Percentiles rank a stretch among this genome's conserved stretches.
Conservation (phyloP, 2,329 filamentous ascomycete species). For the Daldinia sp. region DNA sequence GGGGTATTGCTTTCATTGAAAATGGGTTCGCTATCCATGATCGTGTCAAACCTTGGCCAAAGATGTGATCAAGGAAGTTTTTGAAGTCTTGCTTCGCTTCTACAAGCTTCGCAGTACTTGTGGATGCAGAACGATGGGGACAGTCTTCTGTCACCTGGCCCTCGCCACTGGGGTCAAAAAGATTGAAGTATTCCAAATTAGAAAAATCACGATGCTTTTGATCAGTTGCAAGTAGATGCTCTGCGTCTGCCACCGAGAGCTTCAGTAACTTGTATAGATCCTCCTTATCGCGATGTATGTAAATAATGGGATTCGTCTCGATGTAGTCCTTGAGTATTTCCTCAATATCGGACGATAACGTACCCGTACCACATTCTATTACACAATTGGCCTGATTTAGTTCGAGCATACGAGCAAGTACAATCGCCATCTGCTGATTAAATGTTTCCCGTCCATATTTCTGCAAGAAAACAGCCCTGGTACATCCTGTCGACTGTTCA, state of each 20-base stretch:
- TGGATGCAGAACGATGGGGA: conserved; percentile 53
- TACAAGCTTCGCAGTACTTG: conserved; percentile 66
- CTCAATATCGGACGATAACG: conserved; percentile 68
- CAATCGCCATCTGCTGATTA: conserved; percentile 66
- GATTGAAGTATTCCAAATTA: conserved; percentile 77
- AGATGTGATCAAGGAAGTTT: conserved; percentile 65
- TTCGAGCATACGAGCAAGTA: conserved; percentile 68
- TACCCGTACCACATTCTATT: conserved; percentile 73
- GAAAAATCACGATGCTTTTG: conserved; percentile 68
- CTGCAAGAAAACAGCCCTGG: conserved; percentile 66
- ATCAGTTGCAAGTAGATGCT: conserved; percentile 64
- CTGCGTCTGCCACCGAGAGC: conserved; percentile 55
- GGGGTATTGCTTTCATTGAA: conserved; percentile 65
- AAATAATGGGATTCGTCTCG: conserved; percentile 72
- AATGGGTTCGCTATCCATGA: conserved; percentile 67
- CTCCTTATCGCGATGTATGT: conserved; percentile 71
- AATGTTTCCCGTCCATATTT: conserved; percentile 69
- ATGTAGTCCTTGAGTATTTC: conserved; percentile 66
- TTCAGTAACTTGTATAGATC: conserved; percentile 68
- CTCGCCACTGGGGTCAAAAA: conserved; percentile 58
- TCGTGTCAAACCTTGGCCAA: conserved; percentile 59
- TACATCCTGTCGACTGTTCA: conserved; percentile 68
- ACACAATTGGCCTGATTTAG: conserved; percentile 68
- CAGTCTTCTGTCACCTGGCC: conserved; percentile 43
- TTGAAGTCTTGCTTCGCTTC: conserved; percentile 68